Base-by-base conservation (phyloP, 1,284 basidiomycete genomes). In the Ceratobasidium papillatum region DNA sequence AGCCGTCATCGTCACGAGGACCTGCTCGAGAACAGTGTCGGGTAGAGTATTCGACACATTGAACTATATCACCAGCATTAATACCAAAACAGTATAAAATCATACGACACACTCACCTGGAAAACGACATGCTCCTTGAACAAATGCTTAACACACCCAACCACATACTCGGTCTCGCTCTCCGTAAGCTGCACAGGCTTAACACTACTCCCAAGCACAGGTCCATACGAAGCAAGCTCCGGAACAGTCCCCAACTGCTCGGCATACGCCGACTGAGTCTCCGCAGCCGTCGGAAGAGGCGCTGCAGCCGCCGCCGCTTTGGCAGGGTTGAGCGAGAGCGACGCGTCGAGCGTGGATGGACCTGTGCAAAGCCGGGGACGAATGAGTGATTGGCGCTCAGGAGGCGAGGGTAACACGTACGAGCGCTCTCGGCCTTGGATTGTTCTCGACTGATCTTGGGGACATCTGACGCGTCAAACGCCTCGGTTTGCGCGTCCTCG, bases 11-110 rank as follows among this genome's bases (percentile, higher is more conserved):
- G 95, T 88, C 12, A 99, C 94, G n/a, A 95, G 93, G 22, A 98
- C 95, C 79, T 96, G 91, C 82, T 99, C 98, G 76, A 99, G 86
- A 4, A 99, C 92, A 2, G 95, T 96, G 81, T 99, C 98, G n/a
- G 95, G 91, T 72, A 99, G 88, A n/a, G 98, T 99, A 82, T 99
- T 99, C 75, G 95, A 94, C 66, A 99, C 90, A 84, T 99, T 98
- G 89, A 95, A 99, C 92, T 99, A 45, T 2, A 5, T 45, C 25
- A 43, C 34, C 12, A 14, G 1, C 8, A 25, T 71, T 22, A 62
- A 49, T 34, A 25, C 19, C 17, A 17, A 52, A 27, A 17, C 49
- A 8, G 22, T 34, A 71, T 14, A 1, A 4, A 27, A 25, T 8
- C 14, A 22, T 56, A 65, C 36, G 25, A 62, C 14, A 52, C 25